Evolutionary conservation across 2,329 filamentous ascomycete genomes (phyloP).

Genomic region (Aspergillus piperis): DNA sequence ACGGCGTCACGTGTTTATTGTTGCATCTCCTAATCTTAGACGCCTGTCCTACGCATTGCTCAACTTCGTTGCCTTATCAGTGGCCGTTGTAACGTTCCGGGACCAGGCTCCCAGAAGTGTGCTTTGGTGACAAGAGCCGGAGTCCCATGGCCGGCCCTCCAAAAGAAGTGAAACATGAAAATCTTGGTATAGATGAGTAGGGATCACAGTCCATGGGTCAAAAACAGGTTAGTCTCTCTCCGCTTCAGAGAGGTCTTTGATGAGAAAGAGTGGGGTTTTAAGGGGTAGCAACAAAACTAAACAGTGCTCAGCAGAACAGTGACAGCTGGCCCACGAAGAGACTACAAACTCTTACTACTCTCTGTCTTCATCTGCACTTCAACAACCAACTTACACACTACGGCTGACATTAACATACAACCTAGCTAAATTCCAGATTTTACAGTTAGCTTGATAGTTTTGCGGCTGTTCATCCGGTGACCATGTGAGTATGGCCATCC

Average conservation of each 20-base stretch:
- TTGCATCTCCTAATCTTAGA: conserved; percentile 14
- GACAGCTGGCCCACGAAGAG: background rate
- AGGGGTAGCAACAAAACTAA: background rate
- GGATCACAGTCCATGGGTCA: background rate
- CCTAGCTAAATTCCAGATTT: too few relatives aligned
- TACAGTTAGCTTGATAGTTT: background rate
- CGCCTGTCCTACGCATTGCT: conserved; percentile 22
- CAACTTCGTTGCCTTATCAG: conserved; percentile 12
- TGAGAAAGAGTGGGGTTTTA: background rate
- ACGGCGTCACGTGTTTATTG: conserved; percentile 29
- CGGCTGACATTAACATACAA: background rate
- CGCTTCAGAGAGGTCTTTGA: background rate
- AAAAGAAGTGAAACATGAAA: background rate
- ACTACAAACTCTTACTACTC: background rate
- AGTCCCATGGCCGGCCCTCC: background rate
- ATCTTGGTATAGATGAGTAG: background rate
- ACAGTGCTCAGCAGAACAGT: background rate
- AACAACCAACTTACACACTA: background rate
- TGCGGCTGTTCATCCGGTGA: background rate
- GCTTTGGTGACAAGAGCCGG: background rate
- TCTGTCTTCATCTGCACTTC: background rate
- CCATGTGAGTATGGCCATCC: background rate
- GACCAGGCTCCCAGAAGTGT: conserved; percentile 29
- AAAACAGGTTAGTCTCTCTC: background rate
- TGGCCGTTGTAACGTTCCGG: conserved; percentile 36